Percentiles rank a stretch among this genome's conserved stretches.
These are phyloP conservation scores for Trichophyton simii DNA, from an alignment of 2,329 filamentous ascomycete species.

Conservation along the genomic window DNA sequence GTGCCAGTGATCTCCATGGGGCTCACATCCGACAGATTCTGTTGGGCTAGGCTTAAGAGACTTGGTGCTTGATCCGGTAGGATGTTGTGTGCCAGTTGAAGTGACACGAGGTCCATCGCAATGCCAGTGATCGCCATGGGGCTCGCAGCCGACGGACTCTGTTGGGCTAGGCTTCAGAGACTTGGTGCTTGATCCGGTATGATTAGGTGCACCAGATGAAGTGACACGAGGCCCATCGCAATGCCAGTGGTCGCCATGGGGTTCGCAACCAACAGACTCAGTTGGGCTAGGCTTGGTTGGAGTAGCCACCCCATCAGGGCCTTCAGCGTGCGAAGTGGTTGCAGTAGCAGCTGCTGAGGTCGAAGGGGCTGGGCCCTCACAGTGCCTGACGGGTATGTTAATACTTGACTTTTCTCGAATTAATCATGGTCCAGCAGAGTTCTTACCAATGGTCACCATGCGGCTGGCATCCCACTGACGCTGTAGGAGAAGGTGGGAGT, in stretches of 20 bases:
- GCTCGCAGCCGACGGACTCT: constrained; percentile 14
- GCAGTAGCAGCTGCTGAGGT: neutral
- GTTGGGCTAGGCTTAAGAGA: constrained; percentile 12
- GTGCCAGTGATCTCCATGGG: constrained; percentile 17
- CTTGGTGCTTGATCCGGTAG: neutral
- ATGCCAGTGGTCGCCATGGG: constrained; percentile 17
- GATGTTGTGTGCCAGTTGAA: neutral
- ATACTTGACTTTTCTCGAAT: neutral
- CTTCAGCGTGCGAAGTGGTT: neutral
- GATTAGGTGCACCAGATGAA: neutral
- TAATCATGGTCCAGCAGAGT: neutral
- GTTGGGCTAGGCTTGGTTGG: constrained; percentile 12
- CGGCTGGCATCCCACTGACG: constrained; percentile 15
- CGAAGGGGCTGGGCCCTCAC: constrained; percentile 17
- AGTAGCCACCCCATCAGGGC: neutral
- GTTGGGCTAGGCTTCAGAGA: constrained; percentile 11
- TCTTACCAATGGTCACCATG: constrained; percentile 15
- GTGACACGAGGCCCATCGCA: constrained; percentile 14
- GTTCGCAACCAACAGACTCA: constrained; percentile 14
- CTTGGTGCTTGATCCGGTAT: neutral
- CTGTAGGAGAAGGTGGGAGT: constrained; percentile 23
- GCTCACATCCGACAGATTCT: constrained; percentile 14
- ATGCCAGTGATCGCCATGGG: constrained; percentile 18
- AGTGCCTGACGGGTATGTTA: constrained; percentile 17
- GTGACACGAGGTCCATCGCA: neutral